These are phyloP conservation scores for Telopea speciosissima DNA, from an alignment of 177 flowering plant genomes.

Conservation along the genomic window DNA sequence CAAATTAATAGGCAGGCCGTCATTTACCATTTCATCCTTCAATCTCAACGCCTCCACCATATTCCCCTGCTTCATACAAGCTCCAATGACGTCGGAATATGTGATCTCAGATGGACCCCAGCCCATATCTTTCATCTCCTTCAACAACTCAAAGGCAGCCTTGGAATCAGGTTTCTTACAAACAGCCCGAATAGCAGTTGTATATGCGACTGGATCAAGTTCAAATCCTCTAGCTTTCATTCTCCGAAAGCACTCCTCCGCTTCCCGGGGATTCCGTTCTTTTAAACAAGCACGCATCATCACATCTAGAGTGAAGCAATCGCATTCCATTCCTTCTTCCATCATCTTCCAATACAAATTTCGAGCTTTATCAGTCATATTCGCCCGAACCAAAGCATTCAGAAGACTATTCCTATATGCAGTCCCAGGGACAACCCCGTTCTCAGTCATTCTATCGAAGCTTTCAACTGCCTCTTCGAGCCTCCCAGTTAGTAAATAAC, in stretches of 20 bases:
- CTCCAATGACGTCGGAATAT: slow-evolving; percentile 39
- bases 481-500: slow-evolving; percentile 31
- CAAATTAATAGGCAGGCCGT: slow-evolving; percentile 46
- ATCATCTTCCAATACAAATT: slow-evolving; percentile 38
- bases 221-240: slow-evolving; percentile 43
- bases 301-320: slow-evolving; percentile 34
- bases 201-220: slow-evolving; percentile 37
- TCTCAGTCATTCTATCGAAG: slow-evolving; percentile 31
- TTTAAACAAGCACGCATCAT: slow-evolving; percentile 54
- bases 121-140: slow-evolving; percentile 60
- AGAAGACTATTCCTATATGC: slow-evolving; percentile 31
- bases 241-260: slow-evolving; percentile 35
- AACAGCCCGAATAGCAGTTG: slow-evolving; percentile 37
- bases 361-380: slow-evolving; percentile 29
- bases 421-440: slow-evolving; percentile 27
- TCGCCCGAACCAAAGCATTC: slow-evolving; percentile 31
- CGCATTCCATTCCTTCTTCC: slow-evolving; percentile 30
- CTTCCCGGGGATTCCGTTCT: slow-evolving; percentile 46
- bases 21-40: slow-evolving; percentile 56
- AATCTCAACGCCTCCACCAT: slow-evolving; percentile 49
- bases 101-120: slow-evolving; percentile 46
- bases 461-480: slow-evolving; percentile 44
- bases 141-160: slow-evolving; percentile 44
- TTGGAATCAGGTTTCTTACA: slow-evolving; percentile 36
- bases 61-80: slow-evolving; percentile 55